Percentiles rank a stretch among this genome's conserved stretches.
These are phyloP conservation scores for Bolboschoenoplectus hybrid DNA, from an alignment of 202 grass and related monocot genomes.

Conservation along the genomic window DNA sequence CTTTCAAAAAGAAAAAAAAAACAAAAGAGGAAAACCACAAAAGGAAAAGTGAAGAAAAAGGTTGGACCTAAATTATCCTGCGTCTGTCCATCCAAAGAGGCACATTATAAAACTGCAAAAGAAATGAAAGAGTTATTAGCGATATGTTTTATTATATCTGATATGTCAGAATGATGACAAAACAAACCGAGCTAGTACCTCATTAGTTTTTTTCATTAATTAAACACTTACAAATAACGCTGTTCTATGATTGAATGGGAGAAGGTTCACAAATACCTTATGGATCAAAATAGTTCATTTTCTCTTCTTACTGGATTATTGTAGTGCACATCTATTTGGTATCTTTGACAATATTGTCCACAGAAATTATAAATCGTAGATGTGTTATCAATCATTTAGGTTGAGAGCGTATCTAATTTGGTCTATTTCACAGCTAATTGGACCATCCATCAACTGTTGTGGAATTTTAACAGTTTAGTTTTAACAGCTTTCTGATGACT, in stretches of 20 bases:
- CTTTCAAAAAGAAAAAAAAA: background rate
- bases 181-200: background rate
- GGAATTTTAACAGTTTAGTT: background rate
- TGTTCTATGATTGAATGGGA: background rate
- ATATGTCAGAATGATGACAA: background rate
- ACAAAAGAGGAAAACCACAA: background rate
- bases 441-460: background rate
- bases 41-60: background rate
- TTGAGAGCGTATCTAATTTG: background rate
- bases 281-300: background rate
- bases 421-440: background rate
- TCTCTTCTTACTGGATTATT: background rate
- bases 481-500: background rate
- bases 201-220: background rate
- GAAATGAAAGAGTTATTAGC: background rate
- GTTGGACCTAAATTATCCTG: background rate
- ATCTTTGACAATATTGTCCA: background rate
- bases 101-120: background rate
- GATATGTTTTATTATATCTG: background rate
- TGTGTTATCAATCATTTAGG: background rate
- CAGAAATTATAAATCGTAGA: background rate
- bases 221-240: background rate
- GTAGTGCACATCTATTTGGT: background rate
- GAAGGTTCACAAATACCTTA: background rate
- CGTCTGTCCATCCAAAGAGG: slow-evolving; percentile 1